A percentile compares a stretch with the other conserved stretches of the same genome.
phyloP scores from a whole-genome alignment of 192 early-diverging fungal genomes.

The Martensiomyces pterosporus region DNA sequence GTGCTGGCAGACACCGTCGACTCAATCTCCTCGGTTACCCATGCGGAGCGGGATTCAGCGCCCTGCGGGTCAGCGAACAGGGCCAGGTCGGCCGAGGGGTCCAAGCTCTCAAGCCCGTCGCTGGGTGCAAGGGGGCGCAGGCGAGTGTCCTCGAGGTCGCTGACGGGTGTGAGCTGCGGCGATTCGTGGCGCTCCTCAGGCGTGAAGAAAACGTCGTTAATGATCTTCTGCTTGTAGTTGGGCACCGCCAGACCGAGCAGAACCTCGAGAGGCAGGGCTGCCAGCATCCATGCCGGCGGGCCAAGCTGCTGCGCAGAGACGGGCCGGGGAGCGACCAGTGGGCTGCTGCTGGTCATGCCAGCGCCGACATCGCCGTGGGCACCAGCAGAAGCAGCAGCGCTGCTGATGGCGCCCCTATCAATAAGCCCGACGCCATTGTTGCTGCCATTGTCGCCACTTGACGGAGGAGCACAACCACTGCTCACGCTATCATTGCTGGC shows the following conservation, averaged over 20 bases:
- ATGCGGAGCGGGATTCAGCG: slow-evolving; percentile 23
- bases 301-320: slow-evolving; percentile 40
- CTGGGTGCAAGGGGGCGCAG: slow-evolving; percentile 24
- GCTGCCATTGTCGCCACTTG: background rate
- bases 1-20: slow-evolving; percentile 29
- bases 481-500: too few species aligned
- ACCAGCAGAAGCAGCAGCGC: too few species aligned
- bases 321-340: slow-evolving; percentile 48
- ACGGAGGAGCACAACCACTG: too few species aligned
- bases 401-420: too few species aligned
- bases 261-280: slow-evolving; percentile 41
- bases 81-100: slow-evolving; percentile 37
- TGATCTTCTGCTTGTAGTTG: slow-evolving; percentile 35
- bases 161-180: slow-evolving; percentile 47
- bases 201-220: slow-evolving; percentile 51
- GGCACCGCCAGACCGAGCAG: slow-evolving; percentile 31
- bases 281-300: slow-evolving; percentile 43
- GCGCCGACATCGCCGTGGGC: slow-evolving; percentile 2
- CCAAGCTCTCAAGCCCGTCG: slow-evolving; percentile 35
- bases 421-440: too few species aligned
- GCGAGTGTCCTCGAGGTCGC: slow-evolving; percentile 40
- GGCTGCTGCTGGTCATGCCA: slow-evolving; percentile 17
- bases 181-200: slow-evolving; percentile 43
- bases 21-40: slow-evolving; percentile 37
- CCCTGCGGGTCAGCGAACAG: slow-evolving; percentile 41